Conservation (phyloP, 106 monocot genomes). For the Phalaenopsis aphrodite region DNA sequence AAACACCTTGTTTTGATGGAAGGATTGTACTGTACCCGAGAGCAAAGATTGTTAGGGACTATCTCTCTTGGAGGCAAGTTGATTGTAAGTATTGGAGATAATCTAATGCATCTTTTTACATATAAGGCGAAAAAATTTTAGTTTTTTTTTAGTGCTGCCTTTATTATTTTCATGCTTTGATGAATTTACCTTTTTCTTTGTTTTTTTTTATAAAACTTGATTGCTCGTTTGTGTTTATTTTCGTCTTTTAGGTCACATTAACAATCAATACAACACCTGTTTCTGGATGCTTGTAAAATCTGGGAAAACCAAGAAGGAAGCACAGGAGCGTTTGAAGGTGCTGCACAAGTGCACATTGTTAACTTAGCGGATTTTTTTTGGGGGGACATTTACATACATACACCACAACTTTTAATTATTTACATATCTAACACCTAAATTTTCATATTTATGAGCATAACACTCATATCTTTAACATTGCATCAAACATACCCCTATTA, state of each 20-base stretch:
- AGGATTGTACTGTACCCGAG: slow-evolving; percentile 78
- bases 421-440: no score
- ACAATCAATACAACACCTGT: slow-evolving; percentile 94
- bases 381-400: no score
- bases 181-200: not conserved
- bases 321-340: slow-evolving; percentile 72
- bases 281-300: slow-evolving; percentile 96
- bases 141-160: not conserved
- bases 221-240: not conserved
- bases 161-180: not conserved
- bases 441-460: no score
- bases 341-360: not conserved
- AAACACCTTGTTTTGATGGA: slow-evolving; percentile 76
- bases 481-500: no score
- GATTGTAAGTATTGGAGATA: slow-evolving; percentile 59
- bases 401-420: not conserved
- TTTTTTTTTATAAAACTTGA: not conserved
- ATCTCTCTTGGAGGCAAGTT: slow-evolving; percentile 86
- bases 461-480: no score
- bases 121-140: not conserved
- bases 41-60: slow-evolving; percentile 62
- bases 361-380: not conserved
- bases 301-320: slow-evolving; percentile 61
- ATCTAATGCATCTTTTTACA: not conserved
- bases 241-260: slow-evolving; percentile 71